phyloP scores from a whole-genome alignment of 306 rosid species.

The Crotalaria pallida region DNA sequence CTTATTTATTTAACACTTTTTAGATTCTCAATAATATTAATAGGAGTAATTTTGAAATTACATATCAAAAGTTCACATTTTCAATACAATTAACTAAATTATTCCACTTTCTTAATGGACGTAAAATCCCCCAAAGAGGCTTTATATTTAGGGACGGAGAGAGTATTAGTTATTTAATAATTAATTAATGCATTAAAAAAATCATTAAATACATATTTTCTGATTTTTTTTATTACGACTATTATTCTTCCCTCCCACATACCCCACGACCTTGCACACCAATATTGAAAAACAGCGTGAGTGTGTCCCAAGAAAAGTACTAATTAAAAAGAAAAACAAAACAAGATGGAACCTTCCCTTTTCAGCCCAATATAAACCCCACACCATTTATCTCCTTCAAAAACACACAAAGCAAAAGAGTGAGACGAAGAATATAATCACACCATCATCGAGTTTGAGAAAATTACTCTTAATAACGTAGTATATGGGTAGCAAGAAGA shows the following conservation, averaged over 20 bases:
- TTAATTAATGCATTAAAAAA: no score
- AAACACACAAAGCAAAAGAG: not conserved
- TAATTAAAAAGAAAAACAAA: not conserved
- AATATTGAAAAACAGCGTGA: not conserved
- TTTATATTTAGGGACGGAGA: no score
- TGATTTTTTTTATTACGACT: no score
- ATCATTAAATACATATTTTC: no score
- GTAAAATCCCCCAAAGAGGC: no score
- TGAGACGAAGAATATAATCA: not conserved
- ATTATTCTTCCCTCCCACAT: not conserved
- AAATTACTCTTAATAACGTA: not conserved
- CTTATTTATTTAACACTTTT: no score
- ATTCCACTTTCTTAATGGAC: no score
- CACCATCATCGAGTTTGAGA: not conserved
- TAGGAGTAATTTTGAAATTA: no score
- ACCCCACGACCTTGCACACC: not conserved
- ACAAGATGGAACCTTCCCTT: slow-evolving; percentile 13
- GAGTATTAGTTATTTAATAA: no score
- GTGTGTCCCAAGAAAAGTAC: slow-evolving; percentile 5
- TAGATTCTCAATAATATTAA: no score
- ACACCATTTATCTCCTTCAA: not conserved
- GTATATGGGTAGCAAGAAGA: slow-evolving; percentile 33
- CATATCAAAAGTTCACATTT: no score
- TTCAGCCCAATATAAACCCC: slow-evolving; percentile 5
- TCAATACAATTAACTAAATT: no score